phyloP scores from a whole-genome alignment of 148 eudicot species.

The Agrostemma githago region DNA sequence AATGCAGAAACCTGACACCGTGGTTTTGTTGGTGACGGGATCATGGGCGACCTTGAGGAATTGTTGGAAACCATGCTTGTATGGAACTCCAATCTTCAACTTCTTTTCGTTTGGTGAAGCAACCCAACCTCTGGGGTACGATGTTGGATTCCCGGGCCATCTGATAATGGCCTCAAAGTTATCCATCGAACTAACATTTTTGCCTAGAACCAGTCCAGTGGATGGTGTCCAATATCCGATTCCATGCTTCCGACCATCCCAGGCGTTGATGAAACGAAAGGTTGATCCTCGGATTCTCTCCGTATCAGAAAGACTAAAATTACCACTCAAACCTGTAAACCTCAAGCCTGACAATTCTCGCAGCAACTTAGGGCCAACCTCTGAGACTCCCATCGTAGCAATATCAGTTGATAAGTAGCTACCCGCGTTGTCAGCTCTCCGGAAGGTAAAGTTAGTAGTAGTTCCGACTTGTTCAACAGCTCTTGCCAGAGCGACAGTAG shows the following conservation, averaged over 20 bases:
- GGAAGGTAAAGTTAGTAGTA: slow-evolving; percentile 18
- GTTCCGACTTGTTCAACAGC: slow-evolving; percentile 36
- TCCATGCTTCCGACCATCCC: slow-evolving; percentile 30
- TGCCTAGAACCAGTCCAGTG: slow-evolving; percentile 34
- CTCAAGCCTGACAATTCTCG: slow-evolving; percentile 25
- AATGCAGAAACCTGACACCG: slow-evolving; percentile 43
- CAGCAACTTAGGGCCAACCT: slow-evolving; percentile 39
- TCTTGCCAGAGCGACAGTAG: slow-evolving; percentile 45
- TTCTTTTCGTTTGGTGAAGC: slow-evolving; percentile 41
- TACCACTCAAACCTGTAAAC: slow-evolving; percentile 57
- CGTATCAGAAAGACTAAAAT: slow-evolving; percentile 39
- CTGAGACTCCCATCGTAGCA: slow-evolving; percentile 40
- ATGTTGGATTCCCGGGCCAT: slow-evolving; percentile 56
- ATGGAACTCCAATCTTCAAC: slow-evolving; percentile 49
- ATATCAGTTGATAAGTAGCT: slow-evolving; percentile 32
- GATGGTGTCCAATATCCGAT: slow-evolving; percentile 54
- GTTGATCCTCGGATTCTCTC: slow-evolving; percentile 31
- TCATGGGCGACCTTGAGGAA: slow-evolving; percentile 34
- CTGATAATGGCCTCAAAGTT: slow-evolving; percentile 38
- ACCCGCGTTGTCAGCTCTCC: slow-evolving; percentile 7
- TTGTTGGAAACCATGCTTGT: slow-evolving; percentile 39
- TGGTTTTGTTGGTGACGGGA: slow-evolving; percentile 24
- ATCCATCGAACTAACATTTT: slow-evolving; percentile 19
- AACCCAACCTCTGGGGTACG: slow-evolving; percentile 62
- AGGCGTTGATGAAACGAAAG: slow-evolving; percentile 42